These are phyloP conservation scores for Croton setiger DNA, from an alignment of 441 rosid genomes.

Conservation along the genomic window DNA sequence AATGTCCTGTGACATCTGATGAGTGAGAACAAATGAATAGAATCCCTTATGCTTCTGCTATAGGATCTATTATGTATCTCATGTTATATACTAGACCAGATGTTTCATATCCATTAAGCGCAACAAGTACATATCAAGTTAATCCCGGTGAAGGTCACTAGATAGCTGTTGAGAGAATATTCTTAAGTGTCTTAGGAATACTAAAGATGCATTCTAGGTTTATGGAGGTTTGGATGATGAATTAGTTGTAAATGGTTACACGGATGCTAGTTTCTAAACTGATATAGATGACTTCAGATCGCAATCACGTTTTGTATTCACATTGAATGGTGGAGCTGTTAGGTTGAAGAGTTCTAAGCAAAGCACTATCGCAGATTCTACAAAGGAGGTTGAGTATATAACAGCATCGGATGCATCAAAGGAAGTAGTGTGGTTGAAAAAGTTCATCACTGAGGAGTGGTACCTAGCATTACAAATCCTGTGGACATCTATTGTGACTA, in stretches of 20 bases:
- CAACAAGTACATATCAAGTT: too few relatives aligned
- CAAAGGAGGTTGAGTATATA: background rate
- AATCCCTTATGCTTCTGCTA: too few relatives aligned
- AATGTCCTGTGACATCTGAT: background rate
- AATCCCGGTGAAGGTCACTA: background rate
- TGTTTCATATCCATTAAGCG: too few relatives aligned
- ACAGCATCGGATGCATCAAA: too few relatives aligned
- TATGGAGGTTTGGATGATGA: too few relatives aligned
- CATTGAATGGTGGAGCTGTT: background rate
- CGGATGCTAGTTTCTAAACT: background rate
- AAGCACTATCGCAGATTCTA: background rate
- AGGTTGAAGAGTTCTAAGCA: background rate
- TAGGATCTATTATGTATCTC: too few relatives aligned
- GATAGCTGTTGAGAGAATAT: background rate
- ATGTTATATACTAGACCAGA: too few relatives aligned
- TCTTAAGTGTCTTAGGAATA: too few relatives aligned
- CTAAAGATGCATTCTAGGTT: too few relatives aligned
- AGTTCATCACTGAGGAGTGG: background rate
- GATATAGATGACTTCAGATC: background rate
- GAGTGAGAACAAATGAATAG: background rate
- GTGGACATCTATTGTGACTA: background rate
- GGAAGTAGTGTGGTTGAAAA: background rate
- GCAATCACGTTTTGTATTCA: background rate
- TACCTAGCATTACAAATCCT: background rate
- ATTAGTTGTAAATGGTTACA: background rate